phyloP scores from a whole-genome alignment of 2,329 filamentous ascomycete species.

The Zymoseptoria brevis region DNA sequence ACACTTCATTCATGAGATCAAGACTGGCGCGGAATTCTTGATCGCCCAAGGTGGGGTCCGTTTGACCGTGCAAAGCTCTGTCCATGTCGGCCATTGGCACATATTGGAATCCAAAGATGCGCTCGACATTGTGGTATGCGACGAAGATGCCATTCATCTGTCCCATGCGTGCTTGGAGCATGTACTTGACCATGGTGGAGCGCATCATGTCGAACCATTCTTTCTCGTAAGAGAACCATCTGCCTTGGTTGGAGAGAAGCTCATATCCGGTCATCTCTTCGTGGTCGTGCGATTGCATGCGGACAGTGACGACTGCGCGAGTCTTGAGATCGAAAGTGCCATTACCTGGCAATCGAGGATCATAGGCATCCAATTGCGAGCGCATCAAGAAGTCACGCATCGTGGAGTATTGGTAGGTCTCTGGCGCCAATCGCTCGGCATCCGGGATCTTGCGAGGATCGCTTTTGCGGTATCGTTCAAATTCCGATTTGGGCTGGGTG shows the following conservation, averaged over 20 bases:
- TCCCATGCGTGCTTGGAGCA: slow-evolving; percentile 90
- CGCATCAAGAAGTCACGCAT: slow-evolving; percentile 86
- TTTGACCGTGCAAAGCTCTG: slow-evolving; percentile 71
- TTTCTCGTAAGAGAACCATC: slow-evolving; percentile 85
- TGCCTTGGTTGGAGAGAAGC: slow-evolving; percentile 65
- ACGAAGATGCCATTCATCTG: slow-evolving; percentile 99
- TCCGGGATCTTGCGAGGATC: slow-evolving; percentile 62
- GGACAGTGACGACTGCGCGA: slow-evolving; percentile 79
- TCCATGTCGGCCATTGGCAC: slow-evolving; percentile 84
- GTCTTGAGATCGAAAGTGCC: slow-evolving; percentile 98
- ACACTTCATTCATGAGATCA: slow-evolving; percentile 65
- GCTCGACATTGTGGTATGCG: slow-evolving; percentile 87
- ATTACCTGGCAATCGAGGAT: slow-evolving; percentile 75
- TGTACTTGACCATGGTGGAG: slow-evolving; percentile 91
- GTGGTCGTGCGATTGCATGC: slow-evolving; percentile 71
- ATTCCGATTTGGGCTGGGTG: slow-evolving; percentile 73
- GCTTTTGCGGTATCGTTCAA: slow-evolving; percentile 69
- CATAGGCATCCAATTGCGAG: slow-evolving; percentile 87
- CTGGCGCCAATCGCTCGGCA: slow-evolving; percentile 62
- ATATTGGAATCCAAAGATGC: slow-evolving; percentile 98
- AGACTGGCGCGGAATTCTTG: slow-evolving; percentile 79
- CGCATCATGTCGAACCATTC: slow-evolving; percentile 97
- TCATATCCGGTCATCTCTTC: slow-evolving; percentile 78
- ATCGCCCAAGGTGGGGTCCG: slow-evolving; percentile 61
- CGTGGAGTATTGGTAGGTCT: slow-evolving; percentile 81